phyloP scores from a whole-genome alignment of 1,284 basidiomycete species.

The Heterobasidion occidentale region DNA sequence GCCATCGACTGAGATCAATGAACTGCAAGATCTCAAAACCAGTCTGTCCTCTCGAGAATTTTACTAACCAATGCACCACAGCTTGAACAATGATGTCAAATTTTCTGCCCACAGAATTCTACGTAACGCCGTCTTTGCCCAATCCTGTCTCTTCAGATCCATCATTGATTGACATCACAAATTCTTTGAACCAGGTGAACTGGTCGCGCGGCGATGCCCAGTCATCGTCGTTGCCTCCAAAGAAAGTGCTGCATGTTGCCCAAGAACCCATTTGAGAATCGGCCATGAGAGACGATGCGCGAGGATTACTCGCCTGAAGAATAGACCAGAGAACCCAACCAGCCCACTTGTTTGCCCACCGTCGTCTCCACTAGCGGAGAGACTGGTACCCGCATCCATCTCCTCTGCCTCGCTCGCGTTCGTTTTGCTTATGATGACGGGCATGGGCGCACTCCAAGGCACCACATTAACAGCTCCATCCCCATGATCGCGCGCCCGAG shows the following conservation, averaged over 20 bases:
- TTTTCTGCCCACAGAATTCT: too few species aligned
- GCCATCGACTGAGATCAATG: too few species aligned
- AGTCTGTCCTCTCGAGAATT: too few species aligned
- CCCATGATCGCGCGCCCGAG: not conserved
- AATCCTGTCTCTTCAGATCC: not conserved
- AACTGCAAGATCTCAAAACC: too few species aligned
- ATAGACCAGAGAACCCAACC: constrained; percentile 55
- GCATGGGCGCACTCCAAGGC: too few species aligned
- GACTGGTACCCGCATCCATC: too few species aligned
- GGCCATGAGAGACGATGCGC: not conserved
- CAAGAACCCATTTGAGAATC: not conserved
- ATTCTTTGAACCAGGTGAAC: constrained; percentile 69
- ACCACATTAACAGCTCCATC: too few species aligned
- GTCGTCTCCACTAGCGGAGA: not conserved
- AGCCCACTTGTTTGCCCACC: not conserved
- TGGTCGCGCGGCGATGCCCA: constrained; percentile 68
- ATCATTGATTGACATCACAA: constrained; percentile 31
- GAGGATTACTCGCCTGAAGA: constrained; percentile 51
- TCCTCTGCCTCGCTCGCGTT: too few species aligned
- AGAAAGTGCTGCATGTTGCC: constrained; percentile 55
- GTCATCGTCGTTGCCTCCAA: constrained; percentile 59
- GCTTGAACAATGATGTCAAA: too few species aligned
- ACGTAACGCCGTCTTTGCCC: not conserved
- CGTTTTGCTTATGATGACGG: too few species aligned
- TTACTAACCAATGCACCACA: too few species aligned